Evolutionary conservation across 495 filamentous ascomycete species (phyloP), one percentile per base, ranked within the genome.

Genomic region (Penicillium chermesinum): DNA sequence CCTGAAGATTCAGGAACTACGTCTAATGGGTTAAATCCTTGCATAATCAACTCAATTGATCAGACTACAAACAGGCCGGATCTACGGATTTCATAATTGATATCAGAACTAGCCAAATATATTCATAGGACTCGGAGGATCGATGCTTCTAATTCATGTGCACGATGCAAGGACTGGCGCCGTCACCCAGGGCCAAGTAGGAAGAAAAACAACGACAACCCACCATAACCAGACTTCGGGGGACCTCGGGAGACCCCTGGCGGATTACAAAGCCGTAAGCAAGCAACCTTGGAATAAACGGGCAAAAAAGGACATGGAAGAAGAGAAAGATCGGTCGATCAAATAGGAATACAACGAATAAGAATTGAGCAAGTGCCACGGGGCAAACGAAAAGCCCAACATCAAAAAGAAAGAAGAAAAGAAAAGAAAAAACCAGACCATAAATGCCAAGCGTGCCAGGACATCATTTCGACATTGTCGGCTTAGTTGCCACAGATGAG

Each of bases 381-480:
- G n/a, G 47, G 32, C 37, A 54, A 48, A 27, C 20, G 32, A 27
- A 40, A 38, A n/a, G n/a, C n/a, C n/a, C n/a, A n/a, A n/a, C n/a
- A n/a, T n/a, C n/a, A n/a, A n/a, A n/a, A n/a, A n/a, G n/a, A n/a
- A n/a, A n/a, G n/a, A 38, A 55, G 41, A 49, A 46, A 40, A 21
- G 19, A 21, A 50, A 49, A 46, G 35, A 32, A 19, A 49, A 52
- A 21, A 18, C 30, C 16, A 44, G 49, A 61, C 46, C 53, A 59
- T 54, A 45, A 62, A 54, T 59, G 61, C 56, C 61, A 58, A 57
- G 58, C 54, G 51, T 54, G 58, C 60, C 57, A 67, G 66, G 62
- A 58, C 49, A 54, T 69, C 68, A 55, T 71, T 64, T 65, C 66
- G 50, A 64, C 68, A 65, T 71, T 62, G 64, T 68, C 59, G 61